Conservation (phyloP, 331 rosid genomes). For the Erythrophleum ivorense region DNA sequence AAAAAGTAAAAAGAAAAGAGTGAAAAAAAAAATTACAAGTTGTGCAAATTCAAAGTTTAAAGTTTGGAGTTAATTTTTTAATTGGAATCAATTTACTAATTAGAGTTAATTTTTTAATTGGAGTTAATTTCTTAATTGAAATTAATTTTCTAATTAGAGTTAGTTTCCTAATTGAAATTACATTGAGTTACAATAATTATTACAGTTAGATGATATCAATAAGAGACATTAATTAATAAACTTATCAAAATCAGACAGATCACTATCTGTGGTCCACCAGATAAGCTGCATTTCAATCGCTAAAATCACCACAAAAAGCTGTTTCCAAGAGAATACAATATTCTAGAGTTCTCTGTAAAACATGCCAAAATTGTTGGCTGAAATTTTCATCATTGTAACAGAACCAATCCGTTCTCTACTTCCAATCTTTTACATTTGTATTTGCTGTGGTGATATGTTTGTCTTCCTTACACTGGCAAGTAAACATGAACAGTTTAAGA, state of each 20-base stretch:
- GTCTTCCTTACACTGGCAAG: neutral
- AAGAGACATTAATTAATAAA: neutral
- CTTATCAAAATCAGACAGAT: neutral
- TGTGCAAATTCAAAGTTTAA: too few relatives aligned
- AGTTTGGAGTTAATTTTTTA: too few relatives aligned
- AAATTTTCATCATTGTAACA: neutral
- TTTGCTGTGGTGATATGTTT: constrained; percentile 24
- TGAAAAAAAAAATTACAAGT: too few relatives aligned
- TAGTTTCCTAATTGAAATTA: too few relatives aligned
- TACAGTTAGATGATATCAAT: neutral
- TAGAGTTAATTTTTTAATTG: too few relatives aligned
- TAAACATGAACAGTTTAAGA: neutral
- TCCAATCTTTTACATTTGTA: constrained; percentile 33
- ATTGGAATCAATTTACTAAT: too few relatives aligned
- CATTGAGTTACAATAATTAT: too few relatives aligned
- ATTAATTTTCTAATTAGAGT: too few relatives aligned
- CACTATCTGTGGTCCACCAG: neutral
- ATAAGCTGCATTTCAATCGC: neutral
- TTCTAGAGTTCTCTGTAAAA: neutral
- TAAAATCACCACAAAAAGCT: neutral
- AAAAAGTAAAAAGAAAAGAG: too few relatives aligned
- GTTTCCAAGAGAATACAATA: constrained; percentile 10
- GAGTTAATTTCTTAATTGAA: too few relatives aligned
- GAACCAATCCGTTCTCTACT: neutral
- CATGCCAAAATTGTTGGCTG: neutral